phyloP scores from a whole-genome alignment of 371 early-diverging fungal species.

The Mucor piriformis region DNA sequence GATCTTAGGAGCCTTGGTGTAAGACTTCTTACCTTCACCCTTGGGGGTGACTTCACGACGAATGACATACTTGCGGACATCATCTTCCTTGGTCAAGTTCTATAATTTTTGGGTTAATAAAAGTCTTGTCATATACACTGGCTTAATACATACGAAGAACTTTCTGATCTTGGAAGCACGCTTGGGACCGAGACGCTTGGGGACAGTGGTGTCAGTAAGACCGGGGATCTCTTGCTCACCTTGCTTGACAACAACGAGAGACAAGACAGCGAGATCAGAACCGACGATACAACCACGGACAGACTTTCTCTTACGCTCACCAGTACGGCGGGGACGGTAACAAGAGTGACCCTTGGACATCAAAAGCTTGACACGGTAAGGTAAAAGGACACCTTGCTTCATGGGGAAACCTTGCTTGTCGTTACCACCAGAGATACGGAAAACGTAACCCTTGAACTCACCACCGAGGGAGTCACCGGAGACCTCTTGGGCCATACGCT shows the following conservation, averaged over 20 bases:
- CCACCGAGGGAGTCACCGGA: conserved; percentile 96
- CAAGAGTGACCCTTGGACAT: conserved; percentile 98
- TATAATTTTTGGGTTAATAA: conserved; percentile 9
- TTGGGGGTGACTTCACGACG: conserved; percentile 93
- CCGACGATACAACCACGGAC: conserved; percentile 99
- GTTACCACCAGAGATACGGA: conserved; percentile 99
- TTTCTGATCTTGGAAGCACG: conserved; percentile 98
- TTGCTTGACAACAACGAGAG: conserved; percentile 95
- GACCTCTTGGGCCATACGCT: conserved; percentile 96
- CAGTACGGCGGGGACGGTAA: conserved; percentile 97
- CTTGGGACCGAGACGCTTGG: conserved; percentile 98
- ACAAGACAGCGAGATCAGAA: conserved; percentile 93
- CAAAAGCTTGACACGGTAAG: conserved; percentile 94
- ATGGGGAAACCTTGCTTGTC: conserved; percentile 99
- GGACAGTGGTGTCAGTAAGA: conserved; percentile 92
- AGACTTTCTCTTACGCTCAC: conserved; percentile 99
- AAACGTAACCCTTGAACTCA: conserved; percentile 99
- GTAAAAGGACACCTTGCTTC: conserved; percentile 97
- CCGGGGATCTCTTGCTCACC: conserved; percentile 96
- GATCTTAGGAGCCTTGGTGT: conserved; percentile 96
- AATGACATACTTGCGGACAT: conserved; percentile 98
- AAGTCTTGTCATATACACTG: not conserved
- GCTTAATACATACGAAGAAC: conserved; percentile 78
- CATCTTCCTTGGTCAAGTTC: conserved; percentile 94
- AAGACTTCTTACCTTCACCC: conserved; percentile 88